Evolutionary conservation across 129 eudicot genomes (phyloP).

Genomic region (Calendula officinalis): DNA sequence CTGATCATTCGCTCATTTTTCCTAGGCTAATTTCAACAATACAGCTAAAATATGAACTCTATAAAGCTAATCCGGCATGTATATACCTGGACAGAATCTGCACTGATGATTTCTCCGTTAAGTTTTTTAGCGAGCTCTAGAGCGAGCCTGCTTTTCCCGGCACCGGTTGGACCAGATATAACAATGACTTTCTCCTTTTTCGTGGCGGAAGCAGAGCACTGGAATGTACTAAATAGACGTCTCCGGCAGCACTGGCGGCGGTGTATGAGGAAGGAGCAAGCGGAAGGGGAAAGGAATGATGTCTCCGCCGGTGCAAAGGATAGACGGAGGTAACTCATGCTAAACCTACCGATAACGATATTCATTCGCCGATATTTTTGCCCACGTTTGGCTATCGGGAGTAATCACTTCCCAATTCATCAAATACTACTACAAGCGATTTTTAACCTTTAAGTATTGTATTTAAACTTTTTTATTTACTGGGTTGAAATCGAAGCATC

Average conservation of each 20-base stretch:
- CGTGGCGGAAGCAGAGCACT: conserved; percentile 42
- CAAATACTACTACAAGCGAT: no score
- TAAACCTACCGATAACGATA: conserved; percentile 40
- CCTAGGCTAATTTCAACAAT: background rate
- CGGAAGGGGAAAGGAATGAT: conserved; percentile 24
- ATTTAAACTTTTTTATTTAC: no score
- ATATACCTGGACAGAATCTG: conserved; percentile 91
- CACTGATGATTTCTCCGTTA: conserved; percentile 93
- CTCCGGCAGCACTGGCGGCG: conserved; percentile 29
- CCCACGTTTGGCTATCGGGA: no score
- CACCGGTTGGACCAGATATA: conserved; percentile 96
- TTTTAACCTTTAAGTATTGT: no score
- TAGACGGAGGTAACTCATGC: conserved; percentile 37
- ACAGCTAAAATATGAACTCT: conserved; percentile 4
- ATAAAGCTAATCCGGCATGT: background rate
- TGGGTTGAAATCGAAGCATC: no score
- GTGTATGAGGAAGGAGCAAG: conserved; percentile 26
- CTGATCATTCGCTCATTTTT: conserved; percentile 1
- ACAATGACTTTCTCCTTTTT: conserved; percentile 72
- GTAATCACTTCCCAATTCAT: no score
- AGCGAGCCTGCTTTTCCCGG: conserved; percentile 90
- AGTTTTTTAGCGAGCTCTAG: conserved; percentile 77
- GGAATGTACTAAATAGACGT: conserved; percentile 30
- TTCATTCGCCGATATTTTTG: conserved; percentile 31
- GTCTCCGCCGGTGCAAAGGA: conserved; percentile 38